phyloP scores from a whole-genome alignment of 495 filamentous ascomycete species.

The Penicillium bialowiezense region DNA sequence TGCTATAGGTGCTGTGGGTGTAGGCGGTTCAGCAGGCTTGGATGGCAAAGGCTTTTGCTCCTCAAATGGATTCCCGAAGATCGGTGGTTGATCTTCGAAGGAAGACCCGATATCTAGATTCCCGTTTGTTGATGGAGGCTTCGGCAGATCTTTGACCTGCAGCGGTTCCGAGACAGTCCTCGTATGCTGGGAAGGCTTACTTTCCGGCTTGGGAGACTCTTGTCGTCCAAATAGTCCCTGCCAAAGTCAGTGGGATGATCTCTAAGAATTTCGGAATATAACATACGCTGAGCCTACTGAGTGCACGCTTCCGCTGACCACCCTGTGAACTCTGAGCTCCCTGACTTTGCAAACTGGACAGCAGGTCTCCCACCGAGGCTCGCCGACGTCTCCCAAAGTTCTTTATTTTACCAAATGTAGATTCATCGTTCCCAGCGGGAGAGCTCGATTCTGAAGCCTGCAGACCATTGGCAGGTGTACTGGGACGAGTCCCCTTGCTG shows the following conservation, averaged over 20 bases:
- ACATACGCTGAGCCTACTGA: conserved; percentile 22
- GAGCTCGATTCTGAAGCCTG: conserved; percentile 4
- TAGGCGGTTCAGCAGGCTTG: background rate
- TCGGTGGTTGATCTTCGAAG: background rate
- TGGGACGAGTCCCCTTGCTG: conserved; percentile 21
- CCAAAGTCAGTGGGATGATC: conserved; percentile 1
- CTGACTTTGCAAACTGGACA: conserved; percentile 20
- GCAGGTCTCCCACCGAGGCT: conserved; percentile 25
- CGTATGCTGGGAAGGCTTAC: background rate
- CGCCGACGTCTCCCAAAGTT: conserved; percentile 29
- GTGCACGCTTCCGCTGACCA: conserved; percentile 16
- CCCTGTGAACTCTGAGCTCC: conserved; percentile 13
- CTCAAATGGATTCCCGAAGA: background rate
- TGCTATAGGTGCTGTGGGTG: conserved; percentile 2
- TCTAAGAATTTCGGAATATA: background rate
- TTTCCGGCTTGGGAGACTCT: conserved; percentile 7
- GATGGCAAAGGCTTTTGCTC: conserved; percentile 8
- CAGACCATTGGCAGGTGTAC: conserved; percentile 25
- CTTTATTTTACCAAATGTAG: conserved; percentile 33
- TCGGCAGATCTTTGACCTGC: conserved; percentile 4
- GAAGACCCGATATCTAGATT: background rate
- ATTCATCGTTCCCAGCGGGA: conserved; percentile 10
- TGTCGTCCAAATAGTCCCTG: conserved; percentile 21
- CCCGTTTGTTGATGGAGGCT: background rate
- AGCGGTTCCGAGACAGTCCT: background rate